Base-by-base conservation (phyloP, 371 early-diverging fungal species). In the Thermomucor indicae-seudaticae region DNA sequence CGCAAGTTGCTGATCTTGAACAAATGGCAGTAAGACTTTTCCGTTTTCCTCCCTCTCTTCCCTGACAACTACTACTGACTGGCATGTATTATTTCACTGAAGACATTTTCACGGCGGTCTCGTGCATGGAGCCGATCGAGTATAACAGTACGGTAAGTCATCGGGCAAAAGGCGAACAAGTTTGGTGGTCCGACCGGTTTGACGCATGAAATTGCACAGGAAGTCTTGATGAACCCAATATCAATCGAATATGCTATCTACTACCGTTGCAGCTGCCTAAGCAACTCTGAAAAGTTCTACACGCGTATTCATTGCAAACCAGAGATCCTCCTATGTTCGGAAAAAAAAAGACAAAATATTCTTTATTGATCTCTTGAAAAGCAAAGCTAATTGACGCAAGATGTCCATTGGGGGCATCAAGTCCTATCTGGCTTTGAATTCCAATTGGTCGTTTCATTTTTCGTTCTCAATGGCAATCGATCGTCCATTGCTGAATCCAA, bases 1-100 rank as follows among this genome's bases (percentile, higher is more conserved):
- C 32, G 60, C 57, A 14, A 57, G 47, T 34, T 54, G 29, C 22
- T 66, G 64, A 42, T 68, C 73, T 72, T 37, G 14, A 8, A 17
- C 12, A 20, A 29, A 12, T 16, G 2, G 19, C 11, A 39, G 5
- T 27, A 7, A 29, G 24, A 22, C 16, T 16, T 22, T 30, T 10
- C 4, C 37, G 12, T 34, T 38, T 38, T 34, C 37, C 35, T 23
- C 27, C 35, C 32, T 27, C 22, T 12, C 2, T 23, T 28, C 31
- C 20, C 28, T 2, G 12, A 10, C 16, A 41, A 31, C 20, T 17
- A 20, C 16, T 40, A 34, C 50, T 59, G 49, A 68, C 69, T 68
- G 27, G 53, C 46, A 8, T 44, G 22, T 10, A 65, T 57, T 8
- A 60, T 57, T 16, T 57, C 67, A 47, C 67, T 64, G 16, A 61